phyloP scores from a whole-genome alignment of 2,329 filamentous ascomycete species.

The Xylariales sp. region DNA sequence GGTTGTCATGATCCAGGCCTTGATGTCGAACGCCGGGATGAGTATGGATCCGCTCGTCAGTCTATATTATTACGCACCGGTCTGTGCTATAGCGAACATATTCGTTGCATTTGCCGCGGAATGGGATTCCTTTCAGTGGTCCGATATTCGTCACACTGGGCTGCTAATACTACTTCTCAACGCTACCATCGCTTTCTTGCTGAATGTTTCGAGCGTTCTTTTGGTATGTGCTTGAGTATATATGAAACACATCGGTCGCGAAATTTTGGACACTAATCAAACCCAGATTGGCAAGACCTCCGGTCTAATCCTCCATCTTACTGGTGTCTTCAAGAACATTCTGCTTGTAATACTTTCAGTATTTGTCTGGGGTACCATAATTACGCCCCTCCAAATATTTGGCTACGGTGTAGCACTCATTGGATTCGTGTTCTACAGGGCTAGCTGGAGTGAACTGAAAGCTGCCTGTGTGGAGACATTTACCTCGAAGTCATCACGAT shows the following conservation, averaged over 20 bases:
- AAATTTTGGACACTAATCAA: not conserved
- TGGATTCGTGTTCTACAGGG: conserved; percentile 47
- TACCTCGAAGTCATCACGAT: not conserved
- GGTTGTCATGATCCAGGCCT: conserved; percentile 79
- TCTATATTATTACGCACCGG: conserved; percentile 84
- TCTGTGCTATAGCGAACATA: conserved; percentile 78
- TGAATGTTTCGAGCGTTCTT: conserved; percentile 84
- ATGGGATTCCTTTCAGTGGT: conserved; percentile 23
- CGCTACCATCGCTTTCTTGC: conserved; percentile 71
- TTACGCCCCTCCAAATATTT: conserved; percentile 67
- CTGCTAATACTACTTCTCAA: conserved; percentile 64
- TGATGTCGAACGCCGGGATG: conserved; percentile 70
- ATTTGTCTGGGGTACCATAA: conserved; percentile 71
- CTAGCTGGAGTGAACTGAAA: conserved; percentile 12
- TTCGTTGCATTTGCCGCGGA: conserved; percentile 37
- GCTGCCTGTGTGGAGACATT: not conserved
- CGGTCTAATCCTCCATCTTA: conserved; percentile 78
- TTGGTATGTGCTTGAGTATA: conserved; percentile 51
- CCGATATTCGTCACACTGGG: conserved; percentile 68
- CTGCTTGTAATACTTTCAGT: conserved; percentile 74
- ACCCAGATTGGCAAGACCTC: conserved; percentile 83
- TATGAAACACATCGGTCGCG: not conserved
- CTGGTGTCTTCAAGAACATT: conserved; percentile 84
- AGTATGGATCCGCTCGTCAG: conserved; percentile 88
- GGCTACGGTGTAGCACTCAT: conserved; percentile 69